These are phyloP conservation scores for Wickerhamiella kurtzmanii DNA, from an alignment of 805 yeast species.

Conservation along the genomic window DNA sequence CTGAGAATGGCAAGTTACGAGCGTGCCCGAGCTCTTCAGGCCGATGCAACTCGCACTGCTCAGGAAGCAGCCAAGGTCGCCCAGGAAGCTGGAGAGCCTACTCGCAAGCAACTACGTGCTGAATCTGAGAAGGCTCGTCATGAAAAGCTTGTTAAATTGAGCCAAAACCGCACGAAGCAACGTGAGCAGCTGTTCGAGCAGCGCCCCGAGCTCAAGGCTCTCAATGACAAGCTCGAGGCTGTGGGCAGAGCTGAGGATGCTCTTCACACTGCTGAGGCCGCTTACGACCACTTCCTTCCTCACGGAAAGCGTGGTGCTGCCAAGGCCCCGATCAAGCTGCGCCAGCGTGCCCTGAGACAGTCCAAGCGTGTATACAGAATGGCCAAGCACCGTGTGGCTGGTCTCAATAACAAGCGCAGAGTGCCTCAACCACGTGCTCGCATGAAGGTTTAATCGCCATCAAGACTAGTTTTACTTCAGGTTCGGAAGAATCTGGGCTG, in stretches of 20 bases:
- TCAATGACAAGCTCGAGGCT: constrained; percentile 13
- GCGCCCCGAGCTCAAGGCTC: constrained; percentile 18
- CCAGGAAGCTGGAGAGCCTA: constrained; percentile 13
- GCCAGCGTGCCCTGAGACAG: constrained; percentile 19
- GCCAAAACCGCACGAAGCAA: constrained; percentile 8
- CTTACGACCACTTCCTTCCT: constrained; percentile 20
- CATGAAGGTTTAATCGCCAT: constrained; percentile 6
- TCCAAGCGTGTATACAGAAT: constrained; percentile 20
- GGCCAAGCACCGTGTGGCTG: constrained; percentile 18
- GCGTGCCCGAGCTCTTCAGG: constrained; percentile 7
- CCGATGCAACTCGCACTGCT: constrained; percentile 3
- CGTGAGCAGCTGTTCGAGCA: constrained; percentile 11
- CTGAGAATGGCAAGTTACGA: constrained; percentile 13
- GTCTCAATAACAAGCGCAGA: constrained; percentile 19
- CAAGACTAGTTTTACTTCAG: not conserved
- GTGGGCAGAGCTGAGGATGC: constrained; percentile 16
- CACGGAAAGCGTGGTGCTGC: constrained; percentile 22
- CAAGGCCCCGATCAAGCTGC: constrained; percentile 21
- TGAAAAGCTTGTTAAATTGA: constrained; percentile 5
- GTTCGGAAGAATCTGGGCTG: too few species aligned
- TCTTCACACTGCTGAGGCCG: constrained; percentile 14
- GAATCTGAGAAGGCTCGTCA: constrained; percentile 2
- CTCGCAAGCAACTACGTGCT: constrained; percentile 6
- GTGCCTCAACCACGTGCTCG: constrained; percentile 19
- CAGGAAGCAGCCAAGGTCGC: constrained; percentile 7